Evolutionary conservation across 208 protist genomes (phyloP), one percentile per base, ranked within the genome.

Genomic region (Leishmania mexicana): DNA sequence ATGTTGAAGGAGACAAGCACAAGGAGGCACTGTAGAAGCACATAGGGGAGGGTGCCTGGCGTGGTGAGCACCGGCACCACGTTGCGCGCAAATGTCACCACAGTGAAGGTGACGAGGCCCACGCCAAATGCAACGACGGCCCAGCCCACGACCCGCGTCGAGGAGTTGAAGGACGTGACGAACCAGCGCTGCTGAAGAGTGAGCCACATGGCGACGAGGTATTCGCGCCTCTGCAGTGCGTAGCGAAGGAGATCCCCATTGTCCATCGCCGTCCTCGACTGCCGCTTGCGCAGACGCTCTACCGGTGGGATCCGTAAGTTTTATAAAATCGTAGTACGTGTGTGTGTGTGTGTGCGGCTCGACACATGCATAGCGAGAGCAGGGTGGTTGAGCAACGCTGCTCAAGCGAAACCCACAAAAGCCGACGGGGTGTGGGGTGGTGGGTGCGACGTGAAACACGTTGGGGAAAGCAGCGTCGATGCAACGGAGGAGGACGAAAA

Each of bases 1-100:
- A 93, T 94, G 74, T 89, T 87, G 79, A 94, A 97, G 24, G 87
- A 89, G 11, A 92, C 75, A 2, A 90, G 28, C 38, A 91, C 68
- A 13, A 86, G 80, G 21, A 92, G 71, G 1, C 64, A 13, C 24
- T 84, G 85, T 21, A 97, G 80, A 24, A 89, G 73, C 5, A 78
- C 15, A 78, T 90, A 91, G 0, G 75, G 42, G 28, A 87, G 5
- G 1, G 81, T 81, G 54, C 85, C 77, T 0, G 87, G 85, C 6
- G 49, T 70, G 4, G 87, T 81, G 38, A 96, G 65, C 21, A 92
- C 68, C 24, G 94, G 94, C 21, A 93, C 73, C 2, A 89, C 88
- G 49, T 92, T 84, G 51, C 88, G 83, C 7, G 83, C 82, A 40
- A 90, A 38, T 0, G 87, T 83, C 13, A 92, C 74, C 0, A 88